Base-by-base conservation (phyloP, 139 green algal genomes). In the Trebouxia sp. region DNA sequence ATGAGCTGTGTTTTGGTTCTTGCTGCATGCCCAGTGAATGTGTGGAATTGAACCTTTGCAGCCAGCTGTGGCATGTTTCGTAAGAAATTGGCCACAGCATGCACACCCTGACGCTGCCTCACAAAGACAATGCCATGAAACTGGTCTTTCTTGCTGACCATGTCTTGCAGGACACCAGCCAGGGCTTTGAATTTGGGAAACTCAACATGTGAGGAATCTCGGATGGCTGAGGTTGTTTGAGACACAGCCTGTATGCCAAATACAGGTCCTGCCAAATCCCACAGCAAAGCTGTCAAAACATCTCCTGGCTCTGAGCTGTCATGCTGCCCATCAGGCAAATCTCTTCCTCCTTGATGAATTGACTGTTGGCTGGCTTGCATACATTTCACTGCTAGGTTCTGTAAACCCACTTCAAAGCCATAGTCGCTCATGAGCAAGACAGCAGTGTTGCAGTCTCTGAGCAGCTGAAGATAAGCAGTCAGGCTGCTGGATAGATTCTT, bases 41-140 rank as follows among this genome's bases (percentile, higher is more conserved):
- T 72, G 35, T 72, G 62, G 11, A 72, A 26, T 5, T 17, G 9
- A 11, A 72, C 62, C 15, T 5, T 1, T 11, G 0, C 24, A 8
- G 11, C 62, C 14, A 72, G 20, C 12, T 41, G 1, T 30, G 62
- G 62, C 32, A 41, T 2, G 1, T 30, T 72, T 24, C 15, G 9
- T 35, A 72, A 15, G 32, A 72, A 28, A 1, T 42, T n/a, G 35
- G 62, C 62, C 42, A 72, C 35, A n/a, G 62, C 62, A 30, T 45
- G 32, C 35, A 72, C 62, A 5, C 62, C 62, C 37, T 72, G 62
- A 22, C 62, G 32, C 32, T 41, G 62, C 35, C 62, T 72, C 14
- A 72, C 62, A 45, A 72, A 72, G 0, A 72, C 62, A n/a, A 72
- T 45, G 10, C 62, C 62, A 72, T 72, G 62, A 15, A 72, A 72